These are phyloP conservation scores for Fraxinus xanthoxyloides DNA, from an alignment of 305 asterid genomes.

Conservation along the genomic window DNA sequence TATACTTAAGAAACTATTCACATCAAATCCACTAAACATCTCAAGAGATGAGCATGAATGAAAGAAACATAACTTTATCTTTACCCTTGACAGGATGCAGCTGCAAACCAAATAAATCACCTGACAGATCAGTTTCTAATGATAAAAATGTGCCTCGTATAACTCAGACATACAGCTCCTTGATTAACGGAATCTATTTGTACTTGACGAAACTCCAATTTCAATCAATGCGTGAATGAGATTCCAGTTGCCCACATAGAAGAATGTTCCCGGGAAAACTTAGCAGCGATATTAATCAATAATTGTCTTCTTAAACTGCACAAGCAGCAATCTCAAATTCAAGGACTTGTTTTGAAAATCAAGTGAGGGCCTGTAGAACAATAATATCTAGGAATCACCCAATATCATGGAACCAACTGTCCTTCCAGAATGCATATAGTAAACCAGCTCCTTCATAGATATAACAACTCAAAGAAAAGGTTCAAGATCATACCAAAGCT, in stretches of 20 bases:
- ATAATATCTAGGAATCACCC: background rate
- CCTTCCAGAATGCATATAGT: background rate
- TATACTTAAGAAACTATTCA: background rate
- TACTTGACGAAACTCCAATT: background rate
- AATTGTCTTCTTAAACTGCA: background rate
- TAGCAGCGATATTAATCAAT: background rate
- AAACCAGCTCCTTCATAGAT: background rate
- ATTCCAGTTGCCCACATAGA: background rate
- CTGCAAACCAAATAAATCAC: conserved; percentile 3
- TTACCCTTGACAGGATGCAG: background rate
- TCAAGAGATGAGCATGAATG: background rate
- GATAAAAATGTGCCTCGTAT: background rate
- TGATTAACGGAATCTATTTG: background rate
- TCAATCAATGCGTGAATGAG: background rate
- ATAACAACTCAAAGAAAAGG: background rate
- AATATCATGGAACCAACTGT: background rate
- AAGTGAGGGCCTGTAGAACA: background rate
- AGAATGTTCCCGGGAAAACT: background rate
- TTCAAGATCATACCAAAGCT: background rate
- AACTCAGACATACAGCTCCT: background rate
- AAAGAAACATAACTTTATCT: background rate
- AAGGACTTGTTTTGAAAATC: background rate
- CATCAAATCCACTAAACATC: background rate
- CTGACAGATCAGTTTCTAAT: background rate
- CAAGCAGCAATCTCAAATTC: background rate